A percentile compares a stretch with the other conserved stretches of the same genome.
Conservation (phyloP, 2,329 filamentous ascomycete species). For the Endocalyx cinctus region DNA sequence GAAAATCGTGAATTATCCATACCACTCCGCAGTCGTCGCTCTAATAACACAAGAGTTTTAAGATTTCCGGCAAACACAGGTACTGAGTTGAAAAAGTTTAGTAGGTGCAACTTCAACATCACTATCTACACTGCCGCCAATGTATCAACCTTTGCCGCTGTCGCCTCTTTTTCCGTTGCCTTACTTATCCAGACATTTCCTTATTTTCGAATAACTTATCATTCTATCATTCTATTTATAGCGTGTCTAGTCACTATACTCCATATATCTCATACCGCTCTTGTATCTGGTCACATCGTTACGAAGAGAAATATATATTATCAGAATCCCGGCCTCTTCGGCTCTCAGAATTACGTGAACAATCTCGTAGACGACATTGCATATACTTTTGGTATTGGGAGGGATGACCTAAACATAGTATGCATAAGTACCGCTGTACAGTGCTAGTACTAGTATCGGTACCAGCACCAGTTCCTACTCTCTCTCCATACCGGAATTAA, state of each 20-base stretch:
- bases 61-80: constrained; percentile 18
- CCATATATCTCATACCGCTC: constrained; percentile 54
- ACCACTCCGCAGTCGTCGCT: constrained; percentile 35
- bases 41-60: constrained; percentile 15
- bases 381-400: constrained; percentile 59
- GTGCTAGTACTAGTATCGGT: no score
- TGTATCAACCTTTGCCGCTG: no score
- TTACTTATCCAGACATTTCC: neutral
- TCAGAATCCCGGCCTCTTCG: constrained; percentile 67
- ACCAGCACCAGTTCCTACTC: no score
- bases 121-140: no score
- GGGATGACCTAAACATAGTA: constrained; percentile 68
- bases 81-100: constrained; percentile 20
- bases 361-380: constrained; percentile 70
- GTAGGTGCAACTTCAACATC: no score
- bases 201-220: constrained; percentile 1
- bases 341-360: constrained; percentile 64
- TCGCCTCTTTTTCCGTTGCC: neutral
- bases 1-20: constrained; percentile 42
- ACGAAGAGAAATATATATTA: constrained; percentile 78
- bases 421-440: no score
- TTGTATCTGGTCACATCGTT: constrained; percentile 48
- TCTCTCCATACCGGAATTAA: no score
- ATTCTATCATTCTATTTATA: constrained; percentile 21
- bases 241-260: constrained; percentile 55